Evolutionary conservation across 176 grass and related monocot species (phyloP), one percentile per base, ranked within the genome.

Genomic region (Dendrocalamus sinicus): DNA sequence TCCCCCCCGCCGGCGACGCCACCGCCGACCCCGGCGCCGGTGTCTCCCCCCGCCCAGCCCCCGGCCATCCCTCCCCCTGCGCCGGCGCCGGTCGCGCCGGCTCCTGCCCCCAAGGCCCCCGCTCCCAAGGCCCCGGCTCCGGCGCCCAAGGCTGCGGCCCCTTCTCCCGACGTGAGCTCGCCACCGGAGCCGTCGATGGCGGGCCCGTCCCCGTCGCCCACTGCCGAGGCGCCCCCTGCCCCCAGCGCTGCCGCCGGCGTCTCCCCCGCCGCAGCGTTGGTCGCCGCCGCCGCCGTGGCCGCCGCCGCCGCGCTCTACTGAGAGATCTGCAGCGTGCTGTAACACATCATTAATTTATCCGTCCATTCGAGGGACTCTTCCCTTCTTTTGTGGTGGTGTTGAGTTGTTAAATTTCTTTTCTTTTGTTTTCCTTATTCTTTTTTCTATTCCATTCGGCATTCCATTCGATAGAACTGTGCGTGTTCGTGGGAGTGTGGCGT

Each of bases 231-330:
- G 9, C 66, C 81, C 73, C 9, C 73, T 0, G 16, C 89, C 2
- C 55, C 80, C 75, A 74, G 50, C 89, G 84, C 87, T 55, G 87
- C 87, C 70, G 43, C 70, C 62, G 57, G 24, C 70, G 87, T 84
- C 75, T 73, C 84, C 62, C 75, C 87, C 30, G 78, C 79, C 79
- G 74, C 87, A 70, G 76, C 65, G 70, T 89, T 74, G 80, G 60
- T 0, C 68, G 84, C 76, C 46, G 80, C 80, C 39, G 91, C 63
- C 19, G 80, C 86, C 87, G 44, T 75, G 58, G 90, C 79, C 30
- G 71, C 65, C 71, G 91, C 66, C 46, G 91, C 87, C 55, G 61
- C 63, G 17, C 90, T 87, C 88, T 92, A 87, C 81, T 85, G 86
- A 88, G 86, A 72, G 70, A 70, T 68, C 85, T 41, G 58, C 28